Base-by-base conservation (phyloP, 768 basidiomycete species). In the Termitomyces sp. region DNA sequence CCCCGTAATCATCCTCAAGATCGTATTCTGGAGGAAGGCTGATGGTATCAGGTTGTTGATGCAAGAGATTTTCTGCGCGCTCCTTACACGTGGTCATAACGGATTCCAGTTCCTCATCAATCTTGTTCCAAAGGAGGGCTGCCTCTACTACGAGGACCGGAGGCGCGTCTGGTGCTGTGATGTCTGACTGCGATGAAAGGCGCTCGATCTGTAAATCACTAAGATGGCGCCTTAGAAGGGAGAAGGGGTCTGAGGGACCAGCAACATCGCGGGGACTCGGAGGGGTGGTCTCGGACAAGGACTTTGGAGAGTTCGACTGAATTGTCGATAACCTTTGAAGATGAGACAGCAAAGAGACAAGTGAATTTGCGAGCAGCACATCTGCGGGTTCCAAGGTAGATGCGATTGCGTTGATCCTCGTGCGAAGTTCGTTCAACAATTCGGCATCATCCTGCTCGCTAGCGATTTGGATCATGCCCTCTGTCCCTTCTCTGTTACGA, bases 71-170 rank as follows among this genome's bases (percentile, higher is more conserved):
- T 57, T 79, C 78, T 4, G 81, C 76, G 20, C 85, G 84, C 56
- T 84, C 81, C 61, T 79, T 84, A 68, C 89, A 91, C 67, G 93
- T 77, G 3, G 79, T 70, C 0, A 86, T 77, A 16, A 94, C 82
- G 16, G 72, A 74, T 62, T 92, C 92, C 2, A 93, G 79, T 49
- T 92, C 82, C 51, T 83, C 78, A 62, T 92, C 90, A 32, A 94
- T 85, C 34, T 81, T 77, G 3, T 82, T 74, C 91, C 92, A 95
- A 0, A 95, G 73, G 13, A 92, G 75, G 0, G 87, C 79, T 1
- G 79, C 72, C 65, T 89, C 85, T 2, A 88, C 82, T 10, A 68
- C 77, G 36, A 79, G 73, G 13, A 76, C 75, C 3, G 84, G 84
- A 22, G 80, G 74, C 24, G 74, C 67, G 32, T 70, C 74, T 7